phyloP scores from a whole-genome alignment of 352 stramenopile genomes.

The Pythium brassicae region DNA sequence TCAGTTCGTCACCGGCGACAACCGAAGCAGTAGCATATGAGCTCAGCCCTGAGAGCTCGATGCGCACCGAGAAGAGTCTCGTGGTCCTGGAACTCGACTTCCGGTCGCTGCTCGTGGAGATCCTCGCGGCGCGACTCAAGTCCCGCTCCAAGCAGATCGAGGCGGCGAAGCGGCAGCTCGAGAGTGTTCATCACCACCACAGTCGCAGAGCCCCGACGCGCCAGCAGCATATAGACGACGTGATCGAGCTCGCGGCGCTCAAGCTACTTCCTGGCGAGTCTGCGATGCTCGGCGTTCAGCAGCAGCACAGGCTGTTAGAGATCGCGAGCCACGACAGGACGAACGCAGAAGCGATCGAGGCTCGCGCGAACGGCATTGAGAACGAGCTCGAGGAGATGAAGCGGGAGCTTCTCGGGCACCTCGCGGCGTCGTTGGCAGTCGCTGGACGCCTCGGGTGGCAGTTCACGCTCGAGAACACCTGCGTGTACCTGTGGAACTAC shows the following conservation, averaged over 20 bases:
- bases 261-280: constrained; percentile 18
- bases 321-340: background rate
- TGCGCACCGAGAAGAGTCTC: constrained; percentile 39
- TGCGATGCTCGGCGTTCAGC: constrained; percentile 35
- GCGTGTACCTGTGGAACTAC: constrained; percentile 89
- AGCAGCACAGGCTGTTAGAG: background rate
- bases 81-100: constrained; percentile 54
- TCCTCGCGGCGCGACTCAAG: constrained; percentile 39
- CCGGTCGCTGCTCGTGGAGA: constrained; percentile 39
- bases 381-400: constrained; percentile 32
- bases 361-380: constrained; percentile 10
- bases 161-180: constrained; percentile 6
- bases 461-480: constrained; percentile 78
- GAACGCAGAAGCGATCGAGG: constrained; percentile 3
- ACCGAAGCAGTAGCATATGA: constrained; percentile 1
- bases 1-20: constrained; percentile 3
- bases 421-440: constrained; percentile 25
- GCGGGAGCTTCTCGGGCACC: constrained; percentile 35
- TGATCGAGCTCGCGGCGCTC: constrained; percentile 18
- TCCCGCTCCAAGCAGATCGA: constrained; percentile 13
- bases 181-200: background rate
- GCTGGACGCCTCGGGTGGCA: constrained; percentile 44
- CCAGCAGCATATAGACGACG: background rate
- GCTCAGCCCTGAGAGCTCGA: constrained; percentile 1
- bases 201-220: background rate